Evolutionary conservation across 805 yeast species (phyloP).

Genomic region (Candida maris): DNA sequence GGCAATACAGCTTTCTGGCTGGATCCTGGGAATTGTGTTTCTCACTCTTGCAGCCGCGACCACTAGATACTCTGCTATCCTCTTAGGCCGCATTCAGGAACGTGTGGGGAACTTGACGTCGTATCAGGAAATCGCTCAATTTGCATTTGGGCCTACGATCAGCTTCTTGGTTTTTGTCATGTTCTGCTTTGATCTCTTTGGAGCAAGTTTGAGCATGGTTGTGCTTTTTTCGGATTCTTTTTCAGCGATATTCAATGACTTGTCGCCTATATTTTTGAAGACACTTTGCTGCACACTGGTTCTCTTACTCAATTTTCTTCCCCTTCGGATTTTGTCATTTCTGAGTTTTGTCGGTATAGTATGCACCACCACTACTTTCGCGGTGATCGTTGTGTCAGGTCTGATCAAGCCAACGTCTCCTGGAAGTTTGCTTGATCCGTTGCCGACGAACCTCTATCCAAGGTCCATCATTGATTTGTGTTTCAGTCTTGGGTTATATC

Average conservation of each 20-base stretch:
- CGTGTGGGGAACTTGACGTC: conserved; percentile 40
- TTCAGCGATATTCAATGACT: conserved; percentile 41
- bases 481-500: conserved; percentile 60
- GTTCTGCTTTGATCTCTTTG: conserved; percentile 55
- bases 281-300: conserved; percentile 35
- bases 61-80: conserved; percentile 51
- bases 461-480: conserved; percentile 45
- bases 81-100: conserved; percentile 47
- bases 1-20: conserved; percentile 66
- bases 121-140: conserved; percentile 57
- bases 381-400: conserved; percentile 60
- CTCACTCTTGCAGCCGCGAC: conserved; percentile 43
- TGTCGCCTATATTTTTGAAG: conserved; percentile 41
- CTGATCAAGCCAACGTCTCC: conserved; percentile 57
- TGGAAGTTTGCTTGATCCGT: conserved; percentile 66
- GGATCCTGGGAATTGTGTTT: conserved; percentile 48
- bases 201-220: conserved; percentile 57
- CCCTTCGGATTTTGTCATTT: conserved; percentile 68
- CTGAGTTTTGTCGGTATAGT: conserved; percentile 68
- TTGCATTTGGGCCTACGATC: conserved; percentile 43
- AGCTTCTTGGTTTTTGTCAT: conserved; percentile 44
- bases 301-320: conserved; percentile 56
- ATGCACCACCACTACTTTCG: conserved; percentile 63
- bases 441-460: conserved; percentile 70
- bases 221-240: conserved; percentile 61